phyloP scores from a whole-genome alignment of 1,139 yeast genomes.

The Kurtzmaniella quercitrusa region DNA sequence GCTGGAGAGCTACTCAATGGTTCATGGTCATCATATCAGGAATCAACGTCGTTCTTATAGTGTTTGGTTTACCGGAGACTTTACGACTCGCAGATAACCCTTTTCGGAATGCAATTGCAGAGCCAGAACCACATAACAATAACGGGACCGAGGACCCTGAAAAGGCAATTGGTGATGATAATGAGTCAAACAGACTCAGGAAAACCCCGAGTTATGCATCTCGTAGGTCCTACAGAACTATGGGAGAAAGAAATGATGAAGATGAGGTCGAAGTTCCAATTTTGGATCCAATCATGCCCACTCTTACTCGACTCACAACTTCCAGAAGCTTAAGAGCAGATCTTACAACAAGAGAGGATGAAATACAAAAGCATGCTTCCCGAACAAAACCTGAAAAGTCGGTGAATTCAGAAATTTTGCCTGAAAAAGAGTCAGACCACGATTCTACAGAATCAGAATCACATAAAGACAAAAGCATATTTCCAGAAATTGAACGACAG shows the following conservation, averaged over 20 bases:
- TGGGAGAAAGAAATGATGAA: conserved; percentile 3
- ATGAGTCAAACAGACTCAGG: conserved; percentile 7
- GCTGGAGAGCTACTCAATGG: conserved; percentile 92
- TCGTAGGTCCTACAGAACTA: conserved; percentile 5
- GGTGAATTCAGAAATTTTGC: not conserved
- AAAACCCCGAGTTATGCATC: conserved; percentile 19
- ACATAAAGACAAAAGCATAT: not conserved
- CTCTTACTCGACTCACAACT: conserved; percentile 32
- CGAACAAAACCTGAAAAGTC: not conserved
- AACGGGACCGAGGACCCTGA: conserved; percentile 8
- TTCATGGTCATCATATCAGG: conserved; percentile 68
- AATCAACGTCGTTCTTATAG: conserved; percentile 42
- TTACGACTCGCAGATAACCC: conserved; percentile 47
- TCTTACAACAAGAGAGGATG: not conserved
- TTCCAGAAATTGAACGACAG: not conserved
- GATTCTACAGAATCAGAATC: not conserved
- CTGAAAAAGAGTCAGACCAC: conserved; percentile 4
- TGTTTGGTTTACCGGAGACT: conserved; percentile 72
- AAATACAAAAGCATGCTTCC: not conserved
- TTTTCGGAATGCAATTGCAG: not conserved
- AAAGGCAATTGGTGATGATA: conserved; percentile 7
- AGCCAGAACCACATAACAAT: conserved; percentile 1
- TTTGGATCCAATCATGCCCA: conserved; percentile 37
- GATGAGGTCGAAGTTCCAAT: conserved; percentile 25
- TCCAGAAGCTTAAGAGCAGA: conserved; percentile 20